Conservation (phyloP, 2,329 filamentous ascomycete species). For the Colletotrichum melonis region DNA sequence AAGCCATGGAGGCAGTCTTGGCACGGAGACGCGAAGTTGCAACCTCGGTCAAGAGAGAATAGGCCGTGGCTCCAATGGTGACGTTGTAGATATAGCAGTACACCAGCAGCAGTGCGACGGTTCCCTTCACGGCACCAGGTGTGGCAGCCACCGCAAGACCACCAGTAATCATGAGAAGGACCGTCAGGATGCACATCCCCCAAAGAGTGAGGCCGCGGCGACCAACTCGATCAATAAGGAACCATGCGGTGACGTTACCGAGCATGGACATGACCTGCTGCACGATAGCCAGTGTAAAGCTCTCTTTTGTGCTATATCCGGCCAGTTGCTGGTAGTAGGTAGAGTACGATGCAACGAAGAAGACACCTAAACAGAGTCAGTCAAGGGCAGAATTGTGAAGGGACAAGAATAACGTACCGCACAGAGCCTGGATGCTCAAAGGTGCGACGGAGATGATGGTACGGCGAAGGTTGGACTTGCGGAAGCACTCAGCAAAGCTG, state of each 20-base stretch:
- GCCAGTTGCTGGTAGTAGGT: conserved; percentile 54
- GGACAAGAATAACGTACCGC: conserved; percentile 48
- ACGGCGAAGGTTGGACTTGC: conserved; percentile 50
- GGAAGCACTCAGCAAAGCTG: conserved; percentile 53
- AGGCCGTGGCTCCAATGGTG: conserved; percentile 52
- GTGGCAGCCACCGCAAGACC: conserved; percentile 39
- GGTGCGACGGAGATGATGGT: conserved; percentile 53
- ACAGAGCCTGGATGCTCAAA: conserved; percentile 48
- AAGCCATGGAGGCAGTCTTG: conserved; percentile 52
- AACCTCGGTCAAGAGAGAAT: conserved; percentile 50
- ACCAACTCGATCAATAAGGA: conserved; percentile 46
- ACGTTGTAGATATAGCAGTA: conserved; percentile 53
- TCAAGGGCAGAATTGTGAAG: not conserved
- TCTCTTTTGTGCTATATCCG: conserved; percentile 48
- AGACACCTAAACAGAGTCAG: not conserved
- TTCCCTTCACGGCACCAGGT: conserved; percentile 38
- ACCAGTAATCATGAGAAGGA: conserved; percentile 45
- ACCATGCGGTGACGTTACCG: conserved; percentile 47
- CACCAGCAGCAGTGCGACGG: conserved; percentile 49
- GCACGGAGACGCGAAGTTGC: conserved; percentile 50
- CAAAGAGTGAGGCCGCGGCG: conserved; percentile 46
- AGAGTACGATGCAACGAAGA: conserved; percentile 44
- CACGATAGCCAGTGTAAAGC: conserved; percentile 51
- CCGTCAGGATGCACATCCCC: conserved; percentile 43
- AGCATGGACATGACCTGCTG: conserved; percentile 39